phyloP scores from a whole-genome alignment of 2,329 filamentous ascomycete genomes.

The Aureobasidium sp. region DNA sequence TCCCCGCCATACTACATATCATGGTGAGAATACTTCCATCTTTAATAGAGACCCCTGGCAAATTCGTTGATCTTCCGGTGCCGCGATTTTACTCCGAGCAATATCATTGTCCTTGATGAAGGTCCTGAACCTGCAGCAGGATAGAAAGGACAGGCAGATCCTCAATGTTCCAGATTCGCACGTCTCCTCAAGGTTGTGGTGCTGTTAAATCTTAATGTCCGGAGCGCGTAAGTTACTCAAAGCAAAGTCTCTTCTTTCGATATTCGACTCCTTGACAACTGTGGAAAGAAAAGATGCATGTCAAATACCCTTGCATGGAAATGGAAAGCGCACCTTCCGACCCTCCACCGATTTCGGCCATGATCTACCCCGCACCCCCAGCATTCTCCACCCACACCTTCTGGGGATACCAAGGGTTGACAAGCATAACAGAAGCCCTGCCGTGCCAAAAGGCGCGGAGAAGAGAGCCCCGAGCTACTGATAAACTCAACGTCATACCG shows the following conservation, averaged over 20 bases:
- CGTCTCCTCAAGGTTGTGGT: not conserved
- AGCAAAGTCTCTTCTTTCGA: not conserved
- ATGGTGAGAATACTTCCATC: too few species aligned
- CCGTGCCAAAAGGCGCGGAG: not conserved
- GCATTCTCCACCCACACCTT: not conserved
- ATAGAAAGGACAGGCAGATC: too few species aligned
- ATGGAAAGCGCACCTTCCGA: not conserved
- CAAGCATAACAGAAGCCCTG: not conserved
- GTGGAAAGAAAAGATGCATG: not conserved
- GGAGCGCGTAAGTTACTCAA: not conserved
- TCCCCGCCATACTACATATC: too few species aligned
- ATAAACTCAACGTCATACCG: not conserved
- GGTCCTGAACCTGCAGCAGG: too few species aligned
- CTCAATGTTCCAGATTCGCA: not conserved
- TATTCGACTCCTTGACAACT: not conserved
- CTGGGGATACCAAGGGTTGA: not conserved
- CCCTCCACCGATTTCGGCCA: not conserved
- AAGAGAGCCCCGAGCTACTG: not conserved
- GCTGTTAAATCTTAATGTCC: too few species aligned
- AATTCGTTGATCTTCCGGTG: too few species aligned
- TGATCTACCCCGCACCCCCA: not conserved
- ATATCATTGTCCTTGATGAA: too few species aligned
- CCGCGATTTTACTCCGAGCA: too few species aligned
- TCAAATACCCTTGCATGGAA: not conserved
- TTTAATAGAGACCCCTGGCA: too few species aligned